phyloP scores from a whole-genome alignment of 2,329 filamentous ascomycete genomes.

The Aspergillus pseudotamarii region DNA sequence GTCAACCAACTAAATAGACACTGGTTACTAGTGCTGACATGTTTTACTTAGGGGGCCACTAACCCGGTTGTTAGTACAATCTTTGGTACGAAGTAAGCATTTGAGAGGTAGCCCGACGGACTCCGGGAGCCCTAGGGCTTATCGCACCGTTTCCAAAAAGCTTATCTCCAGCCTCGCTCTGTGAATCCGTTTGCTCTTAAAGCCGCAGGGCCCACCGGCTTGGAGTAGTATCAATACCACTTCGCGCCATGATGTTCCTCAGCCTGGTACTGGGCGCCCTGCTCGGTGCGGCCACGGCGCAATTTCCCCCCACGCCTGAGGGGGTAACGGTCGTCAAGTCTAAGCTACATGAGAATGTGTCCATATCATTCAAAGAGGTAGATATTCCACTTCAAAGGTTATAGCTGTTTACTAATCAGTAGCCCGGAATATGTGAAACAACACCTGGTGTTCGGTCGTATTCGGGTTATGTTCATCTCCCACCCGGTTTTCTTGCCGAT shows the following conservation, averaged over 20 bases:
- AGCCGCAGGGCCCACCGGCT: not conserved
- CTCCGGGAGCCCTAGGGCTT: not conserved
- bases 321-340: constrained; percentile 47
- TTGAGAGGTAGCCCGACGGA: not conserved
- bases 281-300: not conserved
- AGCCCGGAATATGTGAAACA: constrained; percentile 60
- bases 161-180: not conserved
- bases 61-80: not conserved
- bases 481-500: constrained; percentile 47
- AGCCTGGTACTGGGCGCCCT: not conserved
- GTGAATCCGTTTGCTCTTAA: not conserved
- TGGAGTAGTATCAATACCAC: not conserved
- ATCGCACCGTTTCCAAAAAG: not conserved
- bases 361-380: constrained; percentile 52
- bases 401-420: not conserved
- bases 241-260: not conserved
- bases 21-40: not conserved
- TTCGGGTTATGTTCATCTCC: constrained; percentile 62
- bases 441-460: constrained; percentile 60
- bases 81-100: not conserved
- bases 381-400: not conserved
- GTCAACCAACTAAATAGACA: not conserved
- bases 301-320: constrained; percentile 46
- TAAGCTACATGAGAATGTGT: constrained; percentile 45
- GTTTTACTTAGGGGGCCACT: not conserved